phyloP scores from a whole-genome alignment of 139 green algal species.

The Pseudopediastrum boryanum region DNA sequence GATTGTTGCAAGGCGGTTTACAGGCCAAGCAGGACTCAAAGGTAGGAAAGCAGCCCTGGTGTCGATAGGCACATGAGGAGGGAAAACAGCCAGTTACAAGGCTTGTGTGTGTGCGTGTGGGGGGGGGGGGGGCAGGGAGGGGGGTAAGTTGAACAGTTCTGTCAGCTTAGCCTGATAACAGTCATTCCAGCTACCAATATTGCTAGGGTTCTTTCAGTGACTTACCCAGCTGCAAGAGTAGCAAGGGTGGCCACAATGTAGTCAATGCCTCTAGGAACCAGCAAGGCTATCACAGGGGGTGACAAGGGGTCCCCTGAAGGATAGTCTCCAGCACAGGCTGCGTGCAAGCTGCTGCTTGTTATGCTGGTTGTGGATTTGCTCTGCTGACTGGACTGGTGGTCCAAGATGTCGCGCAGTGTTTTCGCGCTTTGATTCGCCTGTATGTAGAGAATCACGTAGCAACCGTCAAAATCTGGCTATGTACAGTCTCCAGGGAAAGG shows the following conservation, averaged over 20 bases:
- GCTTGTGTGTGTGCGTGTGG: not conserved
- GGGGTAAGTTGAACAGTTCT: not conserved
- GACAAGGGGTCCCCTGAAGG: too few species aligned
- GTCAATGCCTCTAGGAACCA: not conserved
- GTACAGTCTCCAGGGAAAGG: too few species aligned
- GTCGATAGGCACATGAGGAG: not conserved
- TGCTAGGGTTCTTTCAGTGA: not conserved
- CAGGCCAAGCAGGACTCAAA: conserved; percentile 49
- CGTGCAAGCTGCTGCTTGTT: too few species aligned
- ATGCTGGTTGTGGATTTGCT: too few species aligned
- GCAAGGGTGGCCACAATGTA: conserved; percentile 19
- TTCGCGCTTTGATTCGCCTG: too few species aligned
- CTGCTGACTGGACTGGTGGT: too few species aligned
- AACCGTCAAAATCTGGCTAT: too few species aligned
- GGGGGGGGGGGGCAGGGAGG: not conserved
- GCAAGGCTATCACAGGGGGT: conserved; percentile 10
- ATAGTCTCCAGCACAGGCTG: too few species aligned
- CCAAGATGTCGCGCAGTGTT: too few species aligned
- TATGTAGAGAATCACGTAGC: too few species aligned
- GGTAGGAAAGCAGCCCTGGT: conserved; percentile 51
- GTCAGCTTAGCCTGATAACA: not conserved
- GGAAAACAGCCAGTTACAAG: not conserved
- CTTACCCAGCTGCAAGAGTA: conserved; percentile 23
- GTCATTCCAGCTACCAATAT: not conserved
- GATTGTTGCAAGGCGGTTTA: conserved; percentile 31